A percentile compares a stretch with the other conserved stretches of the same genome.
Evolutionary conservation across 352 stramenopile genomes (phyloP).

Genomic region (Pythium grandisporangium): DNA sequence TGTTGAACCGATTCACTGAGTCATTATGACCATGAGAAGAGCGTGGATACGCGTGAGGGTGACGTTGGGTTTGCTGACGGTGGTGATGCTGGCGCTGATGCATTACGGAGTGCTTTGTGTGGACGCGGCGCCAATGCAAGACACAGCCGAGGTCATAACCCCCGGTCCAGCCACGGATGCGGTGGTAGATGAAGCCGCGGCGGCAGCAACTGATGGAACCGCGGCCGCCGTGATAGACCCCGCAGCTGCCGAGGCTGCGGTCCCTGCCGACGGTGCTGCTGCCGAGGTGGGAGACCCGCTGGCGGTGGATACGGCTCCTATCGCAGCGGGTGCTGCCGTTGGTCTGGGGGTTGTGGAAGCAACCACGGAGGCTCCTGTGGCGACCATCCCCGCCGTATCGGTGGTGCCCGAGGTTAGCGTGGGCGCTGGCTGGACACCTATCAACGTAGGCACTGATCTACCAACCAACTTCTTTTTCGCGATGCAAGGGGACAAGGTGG

Average conservation of each 20-base stretch:
- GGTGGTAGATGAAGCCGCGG: too few relatives aligned
- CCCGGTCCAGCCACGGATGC: too few relatives aligned
- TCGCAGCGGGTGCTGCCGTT: too few relatives aligned
- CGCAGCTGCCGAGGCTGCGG: not conserved
- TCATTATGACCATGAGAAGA: too few relatives aligned
- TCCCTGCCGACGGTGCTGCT: not conserved
- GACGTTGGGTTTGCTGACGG: too few relatives aligned
- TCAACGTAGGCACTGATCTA: not conserved
- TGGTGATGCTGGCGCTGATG: too few relatives aligned
- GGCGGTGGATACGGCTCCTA: not conserved
- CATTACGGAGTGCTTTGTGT: too few relatives aligned
- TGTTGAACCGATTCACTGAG: too few relatives aligned
- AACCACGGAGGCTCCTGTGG: not conserved
- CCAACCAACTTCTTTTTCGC: conserved; percentile 1
- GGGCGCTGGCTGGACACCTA: not conserved
- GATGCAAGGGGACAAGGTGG: not conserved
- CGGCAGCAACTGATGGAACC: not conserved
- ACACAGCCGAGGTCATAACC: too few relatives aligned
- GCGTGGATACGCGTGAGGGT: too few relatives aligned
- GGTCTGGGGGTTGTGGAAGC: not conserved
- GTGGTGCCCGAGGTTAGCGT: not conserved
- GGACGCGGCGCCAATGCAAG: too few relatives aligned
- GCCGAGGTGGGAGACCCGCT: not conserved
- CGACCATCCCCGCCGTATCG: not conserved
- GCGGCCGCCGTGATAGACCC: not conserved